These are phyloP conservation scores for Aspergillus tanneri DNA, from an alignment of 2,329 filamentous ascomycete species.

Conservation along the genomic window DNA sequence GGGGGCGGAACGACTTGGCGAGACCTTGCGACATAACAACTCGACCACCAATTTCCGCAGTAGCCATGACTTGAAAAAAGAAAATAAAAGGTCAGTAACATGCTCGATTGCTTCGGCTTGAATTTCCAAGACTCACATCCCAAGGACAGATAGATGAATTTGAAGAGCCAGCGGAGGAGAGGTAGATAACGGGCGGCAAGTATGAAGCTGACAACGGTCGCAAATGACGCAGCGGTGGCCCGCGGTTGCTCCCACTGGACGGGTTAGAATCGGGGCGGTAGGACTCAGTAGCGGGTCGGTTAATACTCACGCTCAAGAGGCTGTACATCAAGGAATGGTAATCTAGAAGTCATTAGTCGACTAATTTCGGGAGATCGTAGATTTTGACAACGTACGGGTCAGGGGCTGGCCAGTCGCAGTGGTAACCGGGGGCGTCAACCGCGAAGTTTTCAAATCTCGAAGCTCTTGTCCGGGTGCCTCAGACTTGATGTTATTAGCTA, in stretches of 20 bases:
- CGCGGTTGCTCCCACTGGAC: slow-evolving; percentile 64
- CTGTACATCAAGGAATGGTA: slow-evolving; percentile 68
- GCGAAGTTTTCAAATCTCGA: slow-evolving; percentile 56
- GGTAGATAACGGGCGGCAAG: slow-evolving; percentile 64
- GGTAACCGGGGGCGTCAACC: slow-evolving; percentile 53
- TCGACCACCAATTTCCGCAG: slow-evolving; percentile 58
- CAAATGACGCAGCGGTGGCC: slow-evolving; percentile 62
- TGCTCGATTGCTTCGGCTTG: not conserved
- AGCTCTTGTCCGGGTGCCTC: slow-evolving; percentile 58
- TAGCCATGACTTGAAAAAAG: slow-evolving; percentile 50
- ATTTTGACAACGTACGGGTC: slow-evolving; percentile 51
- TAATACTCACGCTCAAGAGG: slow-evolving; percentile 56
- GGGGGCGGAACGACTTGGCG: slow-evolving; percentile 60
- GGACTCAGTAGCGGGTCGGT: not conserved
- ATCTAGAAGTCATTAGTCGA: slow-evolving; percentile 40
- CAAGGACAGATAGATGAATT: slow-evolving; percentile 58
- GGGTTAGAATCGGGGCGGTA: slow-evolving; percentile 7
- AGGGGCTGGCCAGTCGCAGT: slow-evolving; percentile 61
- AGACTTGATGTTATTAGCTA: slow-evolving; percentile 57
- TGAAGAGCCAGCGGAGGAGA: slow-evolving; percentile 61
- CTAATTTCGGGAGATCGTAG: not conserved
- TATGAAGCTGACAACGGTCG: slow-evolving; percentile 57
- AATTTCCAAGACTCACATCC: slow-evolving; percentile 48
- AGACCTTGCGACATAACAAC: slow-evolving; percentile 58
- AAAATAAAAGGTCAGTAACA: slow-evolving; percentile 10